Conservation (phyloP, 2,329 filamentous ascomycete species). For the Claviceps paspali region DNA sequence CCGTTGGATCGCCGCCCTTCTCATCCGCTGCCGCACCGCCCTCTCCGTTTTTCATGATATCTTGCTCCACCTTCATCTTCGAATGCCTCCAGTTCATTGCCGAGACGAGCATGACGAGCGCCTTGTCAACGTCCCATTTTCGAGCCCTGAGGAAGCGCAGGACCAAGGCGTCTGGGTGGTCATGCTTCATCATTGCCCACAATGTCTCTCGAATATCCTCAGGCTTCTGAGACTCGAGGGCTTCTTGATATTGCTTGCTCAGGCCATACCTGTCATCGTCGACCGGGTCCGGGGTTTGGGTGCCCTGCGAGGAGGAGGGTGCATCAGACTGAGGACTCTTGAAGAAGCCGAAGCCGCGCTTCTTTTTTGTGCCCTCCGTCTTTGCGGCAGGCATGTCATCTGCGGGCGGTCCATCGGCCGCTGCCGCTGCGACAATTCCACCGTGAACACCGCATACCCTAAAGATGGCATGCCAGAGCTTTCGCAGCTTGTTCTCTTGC, state of each 20-base stretch:
- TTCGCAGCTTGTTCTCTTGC: slow-evolving; percentile 73
- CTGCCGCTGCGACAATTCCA: slow-evolving; percentile 11
- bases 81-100: slow-evolving; percentile 82
- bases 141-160: slow-evolving; percentile 75
- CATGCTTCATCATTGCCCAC: slow-evolving; percentile 91
- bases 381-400: slow-evolving; percentile 9
- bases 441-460: slow-evolving; percentile 53
- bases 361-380: slow-evolving; percentile 55
- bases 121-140: slow-evolving; percentile 91
- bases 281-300: slow-evolving; percentile 29
- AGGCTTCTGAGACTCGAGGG: slow-evolving; percentile 59
- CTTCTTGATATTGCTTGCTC: slow-evolving; percentile 71
- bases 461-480: slow-evolving; percentile 68
- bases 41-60: slow-evolving; percentile 70
- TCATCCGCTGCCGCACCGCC: slow-evolving; percentile 45
- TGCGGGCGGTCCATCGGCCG: slow-evolving; percentile 8
- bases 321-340: slow-evolving; percentile 27
- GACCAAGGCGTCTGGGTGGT: slow-evolving; percentile 75
- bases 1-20: slow-evolving; percentile 36
- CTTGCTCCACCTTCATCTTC: slow-evolving; percentile 78
- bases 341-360: slow-evolving; percentile 51
- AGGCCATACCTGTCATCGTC: slow-evolving; percentile 87
- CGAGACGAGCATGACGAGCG: slow-evolving; percentile 83
- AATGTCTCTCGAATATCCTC: slow-evolving; percentile 68
- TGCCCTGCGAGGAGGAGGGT: slow-evolving; percentile 16